Evolutionary conservation across 805 yeast genomes (phyloP).

Genomic region (Wickerhamomyces sydowiorum): DNA sequence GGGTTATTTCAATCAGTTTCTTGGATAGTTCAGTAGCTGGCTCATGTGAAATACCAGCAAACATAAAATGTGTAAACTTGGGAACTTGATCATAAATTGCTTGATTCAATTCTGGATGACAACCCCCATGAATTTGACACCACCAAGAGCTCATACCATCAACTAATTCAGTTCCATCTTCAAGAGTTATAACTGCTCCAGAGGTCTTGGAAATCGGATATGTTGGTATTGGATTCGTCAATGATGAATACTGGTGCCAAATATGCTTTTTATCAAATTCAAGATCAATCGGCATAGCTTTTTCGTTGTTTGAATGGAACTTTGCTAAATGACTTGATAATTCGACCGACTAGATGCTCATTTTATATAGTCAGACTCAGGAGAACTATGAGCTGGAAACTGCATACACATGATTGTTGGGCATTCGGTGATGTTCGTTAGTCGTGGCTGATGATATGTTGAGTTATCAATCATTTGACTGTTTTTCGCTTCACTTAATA

Average conservation of each 20-base stretch:
- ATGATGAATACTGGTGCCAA: slow-evolving; percentile 26
- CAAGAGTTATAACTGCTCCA: slow-evolving; percentile 17
- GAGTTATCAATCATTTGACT: no score
- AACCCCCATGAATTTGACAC: slow-evolving; percentile 26
- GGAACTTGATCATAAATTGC: slow-evolving; percentile 27
- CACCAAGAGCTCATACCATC: slow-evolving; percentile 28
- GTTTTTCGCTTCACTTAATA: no score
- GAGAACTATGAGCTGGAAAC: no score
- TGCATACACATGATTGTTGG: no score
- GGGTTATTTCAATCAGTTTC: slow-evolving; percentile 24
- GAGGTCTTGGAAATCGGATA: slow-evolving; percentile 17
- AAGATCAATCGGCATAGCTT: slow-evolving; percentile 2
- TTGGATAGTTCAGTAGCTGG: slow-evolving; percentile 23
- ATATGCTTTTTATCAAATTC: slow-evolving; percentile 20
- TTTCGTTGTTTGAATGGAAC: not conserved
- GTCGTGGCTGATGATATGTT: no score
- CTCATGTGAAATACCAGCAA: slow-evolving; percentile 23
- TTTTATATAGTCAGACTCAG: no score
- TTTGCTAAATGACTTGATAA: not conserved
- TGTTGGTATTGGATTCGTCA: slow-evolving; percentile 16
- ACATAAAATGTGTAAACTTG: slow-evolving; percentile 23
- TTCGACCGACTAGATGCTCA: no score
- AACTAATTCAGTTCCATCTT: slow-evolving; percentile 8
- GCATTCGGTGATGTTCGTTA: no score
- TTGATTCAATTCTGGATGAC: slow-evolving; percentile 17